Evolutionary conservation across 805 yeast species (phyloP).

Genomic region (Wickerhamiella domercqiae): DNA sequence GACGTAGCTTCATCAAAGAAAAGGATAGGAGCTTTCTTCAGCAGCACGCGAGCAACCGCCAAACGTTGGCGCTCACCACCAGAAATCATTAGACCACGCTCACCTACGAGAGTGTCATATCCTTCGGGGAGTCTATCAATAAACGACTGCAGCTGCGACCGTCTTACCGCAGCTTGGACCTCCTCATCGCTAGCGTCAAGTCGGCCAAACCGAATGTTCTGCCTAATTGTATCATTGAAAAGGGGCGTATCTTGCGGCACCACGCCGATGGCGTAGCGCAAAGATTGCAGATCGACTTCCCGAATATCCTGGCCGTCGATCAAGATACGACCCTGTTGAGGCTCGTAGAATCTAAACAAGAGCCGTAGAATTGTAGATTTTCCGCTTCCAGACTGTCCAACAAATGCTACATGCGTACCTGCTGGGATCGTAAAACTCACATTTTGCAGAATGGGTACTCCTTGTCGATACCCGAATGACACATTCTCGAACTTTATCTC

Average conservation of each 20-base stretch:
- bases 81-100: constrained; percentile 92
- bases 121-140: constrained; percentile 71
- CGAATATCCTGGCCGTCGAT: constrained; percentile 83
- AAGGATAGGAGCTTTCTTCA: constrained; percentile 76
- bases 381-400: constrained; percentile 94
- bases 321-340: constrained; percentile 55
- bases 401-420: constrained; percentile 83
- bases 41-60: constrained; percentile 80
- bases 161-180: constrained; percentile 43
- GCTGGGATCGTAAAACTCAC: constrained; percentile 79
- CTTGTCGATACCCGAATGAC: constrained; percentile 81
- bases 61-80: constrained; percentile 98
- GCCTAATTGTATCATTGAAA: constrained; percentile 78
- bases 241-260: constrained; percentile 97
- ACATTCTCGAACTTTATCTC: constrained; percentile 84
- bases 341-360: constrained; percentile 82
- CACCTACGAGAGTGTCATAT: constrained; percentile 77
- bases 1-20: constrained; percentile 94
- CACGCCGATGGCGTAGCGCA: constrained; percentile 66
- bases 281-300: constrained; percentile 55
- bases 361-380: constrained; percentile 77
- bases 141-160: constrained; percentile 53
- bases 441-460: constrained; percentile 67
- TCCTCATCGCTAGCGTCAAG: constrained; percentile 59
- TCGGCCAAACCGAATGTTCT: constrained; percentile 77